Evolutionary conservation across 2,329 filamentous ascomycete genomes (phyloP), one percentile per base, ranked within the genome.

Genomic region (Trichophyton schoenleinii): DNA sequence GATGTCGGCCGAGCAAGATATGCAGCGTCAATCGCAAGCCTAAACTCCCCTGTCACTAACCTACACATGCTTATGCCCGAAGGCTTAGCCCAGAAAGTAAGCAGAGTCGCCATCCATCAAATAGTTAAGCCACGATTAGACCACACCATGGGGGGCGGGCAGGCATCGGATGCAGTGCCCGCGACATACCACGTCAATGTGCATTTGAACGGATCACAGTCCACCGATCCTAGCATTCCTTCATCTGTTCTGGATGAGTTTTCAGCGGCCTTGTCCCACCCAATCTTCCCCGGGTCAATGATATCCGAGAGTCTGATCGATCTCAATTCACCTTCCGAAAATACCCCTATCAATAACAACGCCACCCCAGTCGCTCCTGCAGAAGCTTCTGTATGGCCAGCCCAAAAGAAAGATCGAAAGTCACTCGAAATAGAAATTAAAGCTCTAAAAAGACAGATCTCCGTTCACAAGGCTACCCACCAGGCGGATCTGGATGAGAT

Each of bases 1-100:
- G 89, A 89, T 70, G 80, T 92, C 28, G 84, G 84, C 42, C 85
- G 86, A 66, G 83, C 83, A 63, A 84, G 83, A 63, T 87, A 88
- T 64, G 81, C 83, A 1, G 82, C 84, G 2, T 84, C 86, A 59
- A 69, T 92, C 55, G 80, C 83, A 1, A 87, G 87, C 62, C 80
- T 95, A 62, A 90, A 90, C 60, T 87, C 89, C 2, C 85, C 90
- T 18, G 85, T 96, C 38, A 94, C 89, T 9, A 96, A 95, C 67
- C 69, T 97, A 25, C 71, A 80, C n/a, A 88, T 94, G 73, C 77
- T 89, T 31, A 81, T 84, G 8, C 84, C 88, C 0, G 78, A 74
- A 72, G 75, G 76, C 63, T 79, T 79, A 67, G 71, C 74, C 70
- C 65, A 65, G 70, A 66, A 46, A 68, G 63, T 25, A 64, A 67